Conservation (phyloP, 2,329 filamentous ascomycete species). For the Teratosphaeria epicoccoides region DNA sequence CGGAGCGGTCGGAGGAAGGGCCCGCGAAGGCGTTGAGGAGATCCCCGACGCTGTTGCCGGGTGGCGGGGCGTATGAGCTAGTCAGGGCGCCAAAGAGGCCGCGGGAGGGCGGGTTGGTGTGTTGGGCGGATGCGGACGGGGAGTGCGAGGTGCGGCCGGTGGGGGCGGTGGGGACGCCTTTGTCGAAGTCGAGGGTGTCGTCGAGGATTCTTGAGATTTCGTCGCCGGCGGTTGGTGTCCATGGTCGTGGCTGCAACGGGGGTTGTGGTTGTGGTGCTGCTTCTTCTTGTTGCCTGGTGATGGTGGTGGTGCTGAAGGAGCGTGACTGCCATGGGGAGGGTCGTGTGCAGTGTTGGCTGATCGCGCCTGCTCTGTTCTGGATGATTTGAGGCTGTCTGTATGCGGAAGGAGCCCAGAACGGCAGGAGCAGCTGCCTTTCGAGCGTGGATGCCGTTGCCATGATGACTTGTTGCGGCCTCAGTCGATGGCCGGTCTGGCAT, state of each 20-base stretch:
- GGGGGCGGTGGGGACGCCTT: conserved; percentile 16
- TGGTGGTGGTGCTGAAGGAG: conserved; percentile 3
- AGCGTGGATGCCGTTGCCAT: background rate
- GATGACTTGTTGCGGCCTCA: too few species aligned
- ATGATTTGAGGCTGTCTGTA: conserved; percentile 3
- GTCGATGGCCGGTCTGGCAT: background rate
- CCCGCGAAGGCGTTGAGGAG: conserved; percentile 3
- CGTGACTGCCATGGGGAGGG: background rate
- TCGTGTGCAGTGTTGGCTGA: conserved; percentile 1
- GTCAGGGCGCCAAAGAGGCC: background rate
- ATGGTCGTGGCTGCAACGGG: too few species aligned
- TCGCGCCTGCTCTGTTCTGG: background rate
- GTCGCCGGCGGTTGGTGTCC: conserved; percentile 6
- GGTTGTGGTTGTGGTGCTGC: conserved; percentile 11
- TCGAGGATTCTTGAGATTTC: conserved; percentile 21
- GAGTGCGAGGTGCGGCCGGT: conserved; percentile 19
- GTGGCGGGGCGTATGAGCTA: background rate
- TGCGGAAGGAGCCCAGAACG: conserved; percentile 14
- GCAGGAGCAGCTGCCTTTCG: conserved; percentile 11
- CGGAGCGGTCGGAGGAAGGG: background rate
- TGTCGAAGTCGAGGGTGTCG: conserved; percentile 19
- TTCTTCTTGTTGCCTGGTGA: background rate
- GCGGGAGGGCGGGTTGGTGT: conserved; percentile 8
- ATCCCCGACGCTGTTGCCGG: conserved; percentile 7
- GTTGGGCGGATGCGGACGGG: conserved; percentile 17